These are phyloP conservation scores for Fusarium sp. DNA, from an alignment of 2,329 filamentous ascomycete genomes.

Conservation along the genomic window DNA sequence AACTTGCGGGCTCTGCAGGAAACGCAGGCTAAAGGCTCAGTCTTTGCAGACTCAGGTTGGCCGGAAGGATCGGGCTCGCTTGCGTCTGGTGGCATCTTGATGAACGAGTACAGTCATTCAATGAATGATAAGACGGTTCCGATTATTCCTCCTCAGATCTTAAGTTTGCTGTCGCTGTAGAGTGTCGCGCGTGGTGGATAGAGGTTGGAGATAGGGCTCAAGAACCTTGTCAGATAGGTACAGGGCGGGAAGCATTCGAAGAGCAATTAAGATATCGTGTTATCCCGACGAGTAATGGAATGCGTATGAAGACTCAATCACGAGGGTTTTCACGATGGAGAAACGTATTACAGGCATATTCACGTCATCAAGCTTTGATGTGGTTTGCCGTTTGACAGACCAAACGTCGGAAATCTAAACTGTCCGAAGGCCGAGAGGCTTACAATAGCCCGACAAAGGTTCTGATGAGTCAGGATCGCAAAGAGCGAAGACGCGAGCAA, in stretches of 20 bases:
- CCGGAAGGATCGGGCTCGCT: conserved; percentile 34
- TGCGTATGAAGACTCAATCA: background rate
- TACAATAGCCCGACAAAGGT: conserved; percentile 28
- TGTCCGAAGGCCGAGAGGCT: conserved; percentile 38
- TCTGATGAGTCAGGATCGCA: conserved; percentile 30
- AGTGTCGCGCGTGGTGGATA: background rate
- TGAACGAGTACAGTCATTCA: conserved; percentile 22
- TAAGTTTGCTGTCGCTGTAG: background rate
- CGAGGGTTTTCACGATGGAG: conserved; percentile 8
- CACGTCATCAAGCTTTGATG: conserved; percentile 31
- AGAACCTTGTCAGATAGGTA: conserved; percentile 1
- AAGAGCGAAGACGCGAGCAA: conserved; percentile 17
- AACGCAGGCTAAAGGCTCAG: conserved; percentile 76
- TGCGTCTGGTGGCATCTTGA: conserved; percentile 35
- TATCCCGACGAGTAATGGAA: background rate
- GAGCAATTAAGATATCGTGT: background rate
- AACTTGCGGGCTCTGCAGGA: conserved; percentile 85
- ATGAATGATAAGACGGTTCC: background rate
- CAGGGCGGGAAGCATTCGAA: background rate
- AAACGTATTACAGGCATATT: conserved; percentile 8
- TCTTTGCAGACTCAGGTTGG: conserved; percentile 26
- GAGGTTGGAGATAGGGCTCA: background rate
- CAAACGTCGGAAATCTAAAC: conserved; percentile 28
- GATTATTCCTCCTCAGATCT: background rate
- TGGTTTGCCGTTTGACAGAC: conserved; percentile 21